Evolutionary conservation across 2,329 filamentous ascomycete genomes (phyloP).

Genomic region (Fusarium decemcellulare): DNA sequence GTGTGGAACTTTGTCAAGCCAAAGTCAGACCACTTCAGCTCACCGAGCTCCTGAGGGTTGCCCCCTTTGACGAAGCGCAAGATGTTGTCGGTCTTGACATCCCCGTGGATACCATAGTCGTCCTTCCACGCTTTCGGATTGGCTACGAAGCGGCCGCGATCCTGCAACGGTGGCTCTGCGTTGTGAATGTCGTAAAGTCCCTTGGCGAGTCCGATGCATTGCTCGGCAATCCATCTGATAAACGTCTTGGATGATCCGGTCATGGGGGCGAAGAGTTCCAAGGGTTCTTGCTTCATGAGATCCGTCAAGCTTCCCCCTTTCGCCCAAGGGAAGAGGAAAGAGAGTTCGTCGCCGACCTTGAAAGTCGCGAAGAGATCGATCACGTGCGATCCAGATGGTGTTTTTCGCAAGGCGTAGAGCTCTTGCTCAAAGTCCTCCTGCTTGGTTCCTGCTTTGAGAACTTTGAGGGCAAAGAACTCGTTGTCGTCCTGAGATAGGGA

Average conservation of each 20-base stretch:
- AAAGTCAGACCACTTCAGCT: conserved; percentile 14
- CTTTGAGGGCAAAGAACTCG: conserved; percentile 1
- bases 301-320: neutral
- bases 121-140: neutral
- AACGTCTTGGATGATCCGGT: neutral
- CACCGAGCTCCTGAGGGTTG: accelerated
- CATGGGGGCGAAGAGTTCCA: too few species aligned
- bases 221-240: neutral
- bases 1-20: conserved; percentile 3
- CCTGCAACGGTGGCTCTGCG: neutral
- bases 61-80: neutral
- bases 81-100: conserved; percentile 14
- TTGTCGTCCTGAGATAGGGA: neutral
- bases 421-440: neutral
- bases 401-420: neutral
- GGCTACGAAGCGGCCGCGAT: too few species aligned
- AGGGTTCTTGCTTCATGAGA: neutral
- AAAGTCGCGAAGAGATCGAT: neutral
- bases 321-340: conserved; percentile 18
- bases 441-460: neutral
- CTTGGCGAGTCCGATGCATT: neutral
- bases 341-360: neutral
- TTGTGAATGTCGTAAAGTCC: neutral
- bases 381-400: neutral
- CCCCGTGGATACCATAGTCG: neutral